Percentiles rank a stretch among this genome's conserved stretches.
Conservation (phyloP, 2,329 filamentous ascomycete species). For the Hymenoscyphus albidus region DNA sequence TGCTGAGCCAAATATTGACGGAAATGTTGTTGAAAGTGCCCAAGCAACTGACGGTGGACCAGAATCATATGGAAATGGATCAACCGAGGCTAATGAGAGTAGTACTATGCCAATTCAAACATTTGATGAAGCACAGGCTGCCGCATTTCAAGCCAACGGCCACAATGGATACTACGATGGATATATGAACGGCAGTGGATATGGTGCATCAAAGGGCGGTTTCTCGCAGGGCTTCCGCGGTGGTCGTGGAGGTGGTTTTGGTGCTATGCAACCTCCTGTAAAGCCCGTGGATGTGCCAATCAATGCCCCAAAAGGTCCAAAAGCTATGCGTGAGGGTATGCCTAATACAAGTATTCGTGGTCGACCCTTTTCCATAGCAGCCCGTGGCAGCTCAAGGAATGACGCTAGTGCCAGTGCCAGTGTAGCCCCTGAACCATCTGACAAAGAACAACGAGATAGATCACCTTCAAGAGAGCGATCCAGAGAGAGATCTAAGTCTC, state of each 20-base stretch:
- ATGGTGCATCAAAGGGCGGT: constrained; percentile 36
- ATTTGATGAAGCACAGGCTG: constrained; percentile 32
- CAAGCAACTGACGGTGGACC: constrained; percentile 17
- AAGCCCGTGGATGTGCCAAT: constrained; percentile 46
- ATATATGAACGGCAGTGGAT: constrained; percentile 24
- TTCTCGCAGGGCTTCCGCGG: constrained; percentile 35
- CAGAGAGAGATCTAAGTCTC: constrained; percentile 32
- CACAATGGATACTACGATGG: constrained; percentile 36
- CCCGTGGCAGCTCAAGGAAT: constrained; percentile 24
- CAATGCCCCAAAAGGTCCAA: constrained; percentile 85
- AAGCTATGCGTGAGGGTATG: constrained; percentile 87
- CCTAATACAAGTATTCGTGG: constrained; percentile 71
- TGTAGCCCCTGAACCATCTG: constrained; percentile 26
- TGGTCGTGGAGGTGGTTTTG: constrained; percentile 40
- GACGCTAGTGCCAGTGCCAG: constrained; percentile 28
- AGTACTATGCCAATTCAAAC: constrained; percentile 34
- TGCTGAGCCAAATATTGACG: constrained; percentile 4
- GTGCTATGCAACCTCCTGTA: constrained; percentile 33
- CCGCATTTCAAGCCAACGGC: constrained; percentile 65
- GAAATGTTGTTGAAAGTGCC: constrained; percentile 12
- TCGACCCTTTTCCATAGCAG: constrained; percentile 36
- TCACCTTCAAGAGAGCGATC: constrained; percentile 31
- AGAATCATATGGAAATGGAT: constrained; percentile 16
- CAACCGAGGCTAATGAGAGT: constrained; percentile 14
- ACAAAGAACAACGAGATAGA: constrained; percentile 24